A percentile compares a stretch with the other conserved stretches of the same genome.
phyloP scores from a whole-genome alignment of 352 stramenopile species.

The Phytophthora citricola region DNA sequence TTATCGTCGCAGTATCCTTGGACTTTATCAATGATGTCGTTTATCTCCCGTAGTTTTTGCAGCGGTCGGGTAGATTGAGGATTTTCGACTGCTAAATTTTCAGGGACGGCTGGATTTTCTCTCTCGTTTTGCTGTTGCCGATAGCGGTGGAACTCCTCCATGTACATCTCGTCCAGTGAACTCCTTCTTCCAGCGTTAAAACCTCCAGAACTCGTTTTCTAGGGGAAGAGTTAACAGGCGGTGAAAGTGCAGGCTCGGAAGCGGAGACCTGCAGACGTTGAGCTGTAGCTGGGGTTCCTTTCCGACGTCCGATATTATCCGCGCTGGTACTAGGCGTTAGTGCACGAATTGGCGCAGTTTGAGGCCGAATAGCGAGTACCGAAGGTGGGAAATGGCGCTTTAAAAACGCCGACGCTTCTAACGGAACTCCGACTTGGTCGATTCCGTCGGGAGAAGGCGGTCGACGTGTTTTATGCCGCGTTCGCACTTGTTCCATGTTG shows the following conservation, averaged over 20 bases:
- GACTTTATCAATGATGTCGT: constrained; percentile 62
- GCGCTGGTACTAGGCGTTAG: constrained; percentile 15
- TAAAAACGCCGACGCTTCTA: constrained; percentile 61
- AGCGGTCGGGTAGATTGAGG: constrained; percentile 25
- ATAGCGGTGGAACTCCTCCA: constrained; percentile 58
- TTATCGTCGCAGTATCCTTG: constrained; percentile 41
- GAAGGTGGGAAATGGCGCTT: constrained; percentile 50
- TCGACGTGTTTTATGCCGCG: constrained; percentile 9
- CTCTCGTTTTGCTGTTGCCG: constrained; percentile 18
- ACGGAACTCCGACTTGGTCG: constrained; percentile 6
- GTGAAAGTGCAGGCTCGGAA: constrained; percentile 17
- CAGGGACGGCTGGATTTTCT: constrained; percentile 3
- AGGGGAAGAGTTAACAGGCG: too few relatives aligned
- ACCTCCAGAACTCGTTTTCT: too few relatives aligned
- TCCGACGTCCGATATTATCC: constrained; percentile 7
- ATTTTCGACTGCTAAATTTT: constrained; percentile 1
- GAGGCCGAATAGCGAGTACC: constrained; percentile 43
- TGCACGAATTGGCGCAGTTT: constrained; percentile 46
- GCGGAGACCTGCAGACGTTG: constrained; percentile 15
- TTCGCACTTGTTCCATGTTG: constrained; percentile 44
- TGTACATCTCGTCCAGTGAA: constrained; percentile 57
- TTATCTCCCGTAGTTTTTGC: constrained; percentile 70
- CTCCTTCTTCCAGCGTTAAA: constrained; percentile 7
- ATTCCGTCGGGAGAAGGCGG: constrained; percentile 6
- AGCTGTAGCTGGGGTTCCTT: background rate